phyloP scores from a whole-genome alignment of 129 eudicot species.

The Lactuca saligna region DNA sequence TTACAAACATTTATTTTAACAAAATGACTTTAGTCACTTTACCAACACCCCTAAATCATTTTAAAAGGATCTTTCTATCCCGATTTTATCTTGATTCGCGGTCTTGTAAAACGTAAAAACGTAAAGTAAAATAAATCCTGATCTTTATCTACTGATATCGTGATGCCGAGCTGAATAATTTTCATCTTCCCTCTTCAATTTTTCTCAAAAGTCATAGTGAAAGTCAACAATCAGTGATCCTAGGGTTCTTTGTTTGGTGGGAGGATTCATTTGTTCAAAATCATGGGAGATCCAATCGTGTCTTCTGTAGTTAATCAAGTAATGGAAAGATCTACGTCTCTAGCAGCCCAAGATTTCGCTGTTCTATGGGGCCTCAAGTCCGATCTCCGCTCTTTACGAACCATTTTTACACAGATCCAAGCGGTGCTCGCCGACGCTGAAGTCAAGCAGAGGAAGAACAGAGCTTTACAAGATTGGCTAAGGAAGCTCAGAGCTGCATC shows the following conservation, averaged over 20 bases:
- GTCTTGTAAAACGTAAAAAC: too few species aligned
- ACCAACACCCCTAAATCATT: too few species aligned
- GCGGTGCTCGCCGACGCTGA: constrained; percentile 31
- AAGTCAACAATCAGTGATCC: constrained; percentile 22
- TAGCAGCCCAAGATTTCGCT: constrained; percentile 38
- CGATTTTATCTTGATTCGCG: too few species aligned
- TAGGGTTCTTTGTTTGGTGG: not conserved
- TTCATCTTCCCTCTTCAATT: not conserved
- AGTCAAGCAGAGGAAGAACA: constrained; percentile 33
- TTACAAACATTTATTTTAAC: too few species aligned
- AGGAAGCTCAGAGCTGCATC: constrained; percentile 35
- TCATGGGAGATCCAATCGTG: constrained; percentile 40
- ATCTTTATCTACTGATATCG: not conserved
- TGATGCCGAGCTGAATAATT: not conserved
- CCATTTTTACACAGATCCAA: constrained; percentile 33
- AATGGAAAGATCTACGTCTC: constrained; percentile 29
- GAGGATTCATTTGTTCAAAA: not conserved
- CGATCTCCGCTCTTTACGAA: constrained; percentile 30
- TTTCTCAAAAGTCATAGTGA: not conserved
- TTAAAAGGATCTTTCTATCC: too few species aligned
- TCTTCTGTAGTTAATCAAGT: constrained; percentile 33
- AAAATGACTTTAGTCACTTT: too few species aligned
- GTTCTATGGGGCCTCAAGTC: constrained; percentile 44
- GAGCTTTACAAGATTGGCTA: constrained; percentile 27
- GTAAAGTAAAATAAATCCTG: too few species aligned